phyloP scores from a whole-genome alignment of 805 yeast species.

The Metschnikowia reukaufii region DNA sequence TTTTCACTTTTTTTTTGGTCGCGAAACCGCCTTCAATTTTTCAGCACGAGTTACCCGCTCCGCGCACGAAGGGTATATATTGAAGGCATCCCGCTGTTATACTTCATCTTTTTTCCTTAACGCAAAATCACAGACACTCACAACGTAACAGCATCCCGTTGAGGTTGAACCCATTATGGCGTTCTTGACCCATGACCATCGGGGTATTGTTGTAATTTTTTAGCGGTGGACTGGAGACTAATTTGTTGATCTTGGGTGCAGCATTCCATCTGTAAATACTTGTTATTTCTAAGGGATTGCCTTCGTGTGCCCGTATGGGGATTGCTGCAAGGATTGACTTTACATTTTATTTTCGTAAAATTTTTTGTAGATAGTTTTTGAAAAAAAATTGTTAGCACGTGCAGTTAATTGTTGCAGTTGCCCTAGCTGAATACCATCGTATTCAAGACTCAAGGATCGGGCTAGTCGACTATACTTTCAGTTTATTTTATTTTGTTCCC shows the following conservation, averaged over 20 bases:
- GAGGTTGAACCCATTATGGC: conserved; percentile 69
- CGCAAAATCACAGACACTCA: conserved; percentile 69
- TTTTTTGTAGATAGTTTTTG: not conserved
- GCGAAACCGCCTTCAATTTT: not conserved
- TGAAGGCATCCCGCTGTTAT: not conserved
- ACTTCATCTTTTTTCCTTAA: conserved; percentile 29
- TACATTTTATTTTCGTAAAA: conserved; percentile 34
- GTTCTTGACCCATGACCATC: conserved; percentile 69
- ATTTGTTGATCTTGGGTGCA: conserved; percentile 72
- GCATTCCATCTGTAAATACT: conserved; percentile 55
- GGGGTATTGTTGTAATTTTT: conserved; percentile 50
- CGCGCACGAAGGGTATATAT: conserved; percentile 14
- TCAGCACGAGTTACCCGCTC: conserved; percentile 30
- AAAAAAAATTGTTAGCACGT: not conserved
- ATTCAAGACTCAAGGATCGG: no score
- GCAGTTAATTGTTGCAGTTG: no score
- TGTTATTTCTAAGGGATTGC: conserved; percentile 60
- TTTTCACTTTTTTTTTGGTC: not conserved
- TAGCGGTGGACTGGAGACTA: conserved; percentile 61
- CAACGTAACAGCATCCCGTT: conserved; percentile 62
- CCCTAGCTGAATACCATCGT: no score
- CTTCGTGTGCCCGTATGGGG: conserved; percentile 80
- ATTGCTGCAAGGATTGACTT: conserved; percentile 62
- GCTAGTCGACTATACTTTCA: no score
- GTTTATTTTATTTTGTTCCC: no score